Conservation (phyloP, 2,329 filamentous ascomycete species). For the Colletotrichum liriopes region DNA sequence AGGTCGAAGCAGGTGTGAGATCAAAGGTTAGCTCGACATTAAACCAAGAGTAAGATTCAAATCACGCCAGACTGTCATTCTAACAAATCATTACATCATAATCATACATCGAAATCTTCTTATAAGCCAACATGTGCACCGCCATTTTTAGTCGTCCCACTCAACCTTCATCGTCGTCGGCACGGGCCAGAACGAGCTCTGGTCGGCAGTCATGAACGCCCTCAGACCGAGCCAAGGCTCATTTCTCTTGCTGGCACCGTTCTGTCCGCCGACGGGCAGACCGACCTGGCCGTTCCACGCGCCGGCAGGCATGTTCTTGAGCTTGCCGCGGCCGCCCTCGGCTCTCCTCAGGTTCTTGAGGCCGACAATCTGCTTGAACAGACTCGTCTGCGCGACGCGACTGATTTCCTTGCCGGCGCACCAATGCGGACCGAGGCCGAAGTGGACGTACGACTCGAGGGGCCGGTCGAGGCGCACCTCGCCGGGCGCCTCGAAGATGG, state of each 20-base stretch:
- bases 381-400: slow-evolving; percentile 44
- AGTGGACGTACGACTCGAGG: slow-evolving; percentile 66
- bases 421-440: slow-evolving; percentile 67
- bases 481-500: slow-evolving; percentile 65
- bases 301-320: slow-evolving; percentile 45
- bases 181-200: slow-evolving; percentile 46
- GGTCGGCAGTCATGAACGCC: slow-evolving; percentile 47
- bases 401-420: slow-evolving; percentile 55
- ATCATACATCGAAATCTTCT: background rate
- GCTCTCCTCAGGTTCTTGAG: slow-evolving; percentile 46
- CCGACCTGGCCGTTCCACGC: slow-evolving; percentile 46
- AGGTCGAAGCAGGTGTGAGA: background rate
- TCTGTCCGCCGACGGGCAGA: slow-evolving; percentile 28
- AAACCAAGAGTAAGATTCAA: background rate
- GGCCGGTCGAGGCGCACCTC: slow-evolving; percentile 66
- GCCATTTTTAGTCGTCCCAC: slow-evolving; percentile 44
- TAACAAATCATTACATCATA: background rate
- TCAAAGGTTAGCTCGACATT: background rate
- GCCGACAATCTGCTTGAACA: slow-evolving; percentile 47
- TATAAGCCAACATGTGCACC: background rate
- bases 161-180: slow-evolving; percentile 46
- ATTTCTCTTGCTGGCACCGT: slow-evolving; percentile 18
- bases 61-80: background rate
- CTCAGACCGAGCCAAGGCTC: slow-evolving; percentile 45
- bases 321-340: slow-evolving; percentile 45